A percentile compares a stretch with the other conserved stretches of the same genome.
These are phyloP conservation scores for Ottelia alismoides DNA, from an alignment of 106 monocot genomes.

Conservation along the genomic window DNA sequence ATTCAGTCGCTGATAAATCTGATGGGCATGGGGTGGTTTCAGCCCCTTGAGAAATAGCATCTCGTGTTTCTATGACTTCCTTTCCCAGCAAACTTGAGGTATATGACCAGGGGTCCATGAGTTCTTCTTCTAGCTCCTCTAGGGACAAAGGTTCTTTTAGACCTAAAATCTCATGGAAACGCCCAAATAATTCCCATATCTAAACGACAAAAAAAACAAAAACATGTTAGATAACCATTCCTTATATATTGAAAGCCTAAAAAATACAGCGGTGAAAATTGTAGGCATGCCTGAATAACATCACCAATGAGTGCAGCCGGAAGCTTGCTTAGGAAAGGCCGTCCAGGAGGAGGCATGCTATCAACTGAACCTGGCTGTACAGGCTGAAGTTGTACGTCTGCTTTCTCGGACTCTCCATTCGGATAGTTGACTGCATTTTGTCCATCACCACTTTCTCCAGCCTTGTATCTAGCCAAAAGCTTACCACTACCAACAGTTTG, in stretches of 20 bases:
- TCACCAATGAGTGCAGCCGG: slow-evolving; percentile 69
- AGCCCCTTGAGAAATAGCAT: slow-evolving; percentile 16
- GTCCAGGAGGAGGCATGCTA: slow-evolving; percentile 52
- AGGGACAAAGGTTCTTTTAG: slow-evolving; percentile 57
- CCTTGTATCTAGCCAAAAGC: slow-evolving; percentile 33
- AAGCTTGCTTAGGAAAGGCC: slow-evolving; percentile 54
- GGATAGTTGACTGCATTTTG: no score
- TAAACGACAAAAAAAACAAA: slow-evolving; percentile 15
- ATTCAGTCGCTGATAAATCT: slow-evolving; percentile 12
- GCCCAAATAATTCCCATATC: slow-evolving; percentile 89
- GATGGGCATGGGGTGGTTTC: slow-evolving; percentile 15
- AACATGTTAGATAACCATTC: slow-evolving; percentile 1
- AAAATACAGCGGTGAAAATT: neutral
- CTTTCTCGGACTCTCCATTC: no score
- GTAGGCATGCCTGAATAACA: slow-evolving; percentile 68
- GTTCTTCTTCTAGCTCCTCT: slow-evolving; percentile 86
- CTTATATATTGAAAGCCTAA: neutral
- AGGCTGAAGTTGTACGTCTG: no score
- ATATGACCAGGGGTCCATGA: slow-evolving; percentile 83
- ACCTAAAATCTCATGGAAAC: slow-evolving; percentile 80
- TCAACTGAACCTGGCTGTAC: neutral
- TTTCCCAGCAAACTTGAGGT: slow-evolving; percentile 18
- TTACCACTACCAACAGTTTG: slow-evolving; percentile 65
- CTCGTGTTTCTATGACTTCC: slow-evolving; percentile 14
- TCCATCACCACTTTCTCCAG: slow-evolving; percentile 15